Percentiles rank a stretch among this genome's conserved stretches.
Conservation (phyloP, 2,329 filamentous ascomycete species). For the Penicillium sp. region DNA sequence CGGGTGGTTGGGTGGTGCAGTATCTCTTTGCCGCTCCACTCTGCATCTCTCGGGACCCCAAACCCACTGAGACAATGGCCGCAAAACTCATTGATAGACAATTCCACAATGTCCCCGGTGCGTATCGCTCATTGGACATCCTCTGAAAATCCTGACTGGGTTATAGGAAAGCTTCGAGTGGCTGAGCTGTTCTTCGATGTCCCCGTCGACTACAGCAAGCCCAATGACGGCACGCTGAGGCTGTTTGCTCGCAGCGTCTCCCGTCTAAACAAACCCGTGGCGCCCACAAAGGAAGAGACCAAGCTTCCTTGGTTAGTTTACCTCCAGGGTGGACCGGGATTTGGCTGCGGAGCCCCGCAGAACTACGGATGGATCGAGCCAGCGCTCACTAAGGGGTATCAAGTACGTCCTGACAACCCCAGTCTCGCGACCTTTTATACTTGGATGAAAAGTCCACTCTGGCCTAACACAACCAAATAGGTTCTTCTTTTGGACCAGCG, state of each 20-base stretch:
- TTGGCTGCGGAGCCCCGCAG: constrained; percentile 70
- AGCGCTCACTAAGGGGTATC: constrained; percentile 74
- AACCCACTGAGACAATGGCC: constrained; percentile 26
- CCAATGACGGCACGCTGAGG: constrained; percentile 57
- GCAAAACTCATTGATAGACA: constrained; percentile 38
- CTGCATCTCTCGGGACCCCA: background rate
- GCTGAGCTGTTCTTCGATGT: constrained; percentile 85
- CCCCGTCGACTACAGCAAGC: constrained; percentile 69
- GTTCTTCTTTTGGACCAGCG: constrained; percentile 82
- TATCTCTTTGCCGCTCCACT: background rate
- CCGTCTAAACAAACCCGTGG: constrained; percentile 53
- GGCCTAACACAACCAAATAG: constrained; percentile 20
- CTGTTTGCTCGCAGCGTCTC: constrained; percentile 73
- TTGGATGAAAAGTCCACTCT: background rate
- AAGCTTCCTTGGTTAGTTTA: constrained; percentile 63
- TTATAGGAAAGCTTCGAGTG: constrained; percentile 66
- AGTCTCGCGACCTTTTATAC: background rate
- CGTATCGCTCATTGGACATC: constrained; percentile 9
- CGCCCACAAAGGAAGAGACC: constrained; percentile 41
- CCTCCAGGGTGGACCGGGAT: constrained; percentile 81
- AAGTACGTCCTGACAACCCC: constrained; percentile 46
- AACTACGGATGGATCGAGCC: constrained; percentile 65
- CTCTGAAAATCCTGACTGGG: constrained; percentile 5
- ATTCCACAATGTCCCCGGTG: constrained; percentile 37
- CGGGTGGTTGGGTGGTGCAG: background rate